These are phyloP conservation scores for Aspergillus sclerotialis DNA, from an alignment of 2,329 filamentous ascomycete genomes.

Conservation along the genomic window DNA sequence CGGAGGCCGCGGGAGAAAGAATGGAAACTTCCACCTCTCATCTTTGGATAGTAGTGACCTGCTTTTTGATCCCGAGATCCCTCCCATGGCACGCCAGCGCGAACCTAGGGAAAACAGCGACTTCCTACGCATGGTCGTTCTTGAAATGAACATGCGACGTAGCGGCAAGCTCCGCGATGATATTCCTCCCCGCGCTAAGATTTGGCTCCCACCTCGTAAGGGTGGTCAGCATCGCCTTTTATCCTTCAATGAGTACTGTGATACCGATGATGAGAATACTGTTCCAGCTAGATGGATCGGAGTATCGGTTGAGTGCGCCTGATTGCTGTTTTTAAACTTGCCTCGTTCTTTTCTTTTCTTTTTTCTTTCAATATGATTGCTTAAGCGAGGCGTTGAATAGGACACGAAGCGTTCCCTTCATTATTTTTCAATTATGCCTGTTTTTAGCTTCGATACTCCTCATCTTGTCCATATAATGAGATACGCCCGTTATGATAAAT, in stretches of 20 bases:
- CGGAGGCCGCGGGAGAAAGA: constrained; percentile 21
- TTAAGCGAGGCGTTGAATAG: constrained; percentile 3
- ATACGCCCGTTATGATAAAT: too few relatives aligned
- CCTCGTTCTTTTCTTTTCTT: constrained; percentile 1
- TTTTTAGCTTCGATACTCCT: background rate
- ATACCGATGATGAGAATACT: constrained; percentile 13
- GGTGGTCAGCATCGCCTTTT: constrained; percentile 10
- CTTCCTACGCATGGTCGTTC: constrained; percentile 57
- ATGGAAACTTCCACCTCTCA: constrained; percentile 30
- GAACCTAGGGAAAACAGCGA: constrained; percentile 58
- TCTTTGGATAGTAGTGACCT: constrained; percentile 36
- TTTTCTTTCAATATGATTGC: background rate
- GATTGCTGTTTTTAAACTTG: background rate
- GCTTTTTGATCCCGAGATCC: constrained; percentile 26
- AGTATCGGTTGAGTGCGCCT: constrained; percentile 14
- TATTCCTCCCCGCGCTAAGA: constrained; percentile 47
- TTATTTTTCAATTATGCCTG: background rate
- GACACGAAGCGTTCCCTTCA: too few relatives aligned
- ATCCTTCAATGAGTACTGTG: constrained; percentile 8
- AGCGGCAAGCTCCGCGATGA: constrained; percentile 55
- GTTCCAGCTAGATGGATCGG: constrained; percentile 25
- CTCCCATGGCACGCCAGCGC: constrained; percentile 47
- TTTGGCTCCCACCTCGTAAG: constrained; percentile 55
- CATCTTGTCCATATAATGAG: background rate
- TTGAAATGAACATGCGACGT: constrained; percentile 63